Evolutionary conservation across 75 land plant species (phyloP).

Genomic region (Selaginella tamariscina): DNA sequence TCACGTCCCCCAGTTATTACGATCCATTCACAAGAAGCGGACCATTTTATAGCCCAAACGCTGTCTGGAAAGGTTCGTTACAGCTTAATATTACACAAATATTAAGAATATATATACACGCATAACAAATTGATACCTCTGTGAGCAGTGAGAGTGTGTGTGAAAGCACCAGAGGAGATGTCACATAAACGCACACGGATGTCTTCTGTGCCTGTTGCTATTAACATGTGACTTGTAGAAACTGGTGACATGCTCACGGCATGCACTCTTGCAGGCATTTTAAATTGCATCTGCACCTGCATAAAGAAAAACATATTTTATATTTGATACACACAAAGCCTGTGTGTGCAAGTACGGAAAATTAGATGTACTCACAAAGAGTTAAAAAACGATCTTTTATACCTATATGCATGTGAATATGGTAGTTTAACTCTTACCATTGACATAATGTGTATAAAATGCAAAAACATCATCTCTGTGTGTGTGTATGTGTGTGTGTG

Average conservation of each 20-base stretch:
- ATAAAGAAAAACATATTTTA: neutral
- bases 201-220: constrained; percentile 93
- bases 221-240: constrained; percentile 79
- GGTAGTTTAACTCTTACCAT: too few relatives aligned
- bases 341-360: too few relatives aligned
- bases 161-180: constrained; percentile 84
- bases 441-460: too few relatives aligned
- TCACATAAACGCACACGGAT: constrained; percentile 83
- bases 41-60: constrained; percentile 81
- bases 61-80: constrained; percentile 39
- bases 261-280: constrained; percentile 84
- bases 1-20: constrained; percentile 88
- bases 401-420: too few relatives aligned
- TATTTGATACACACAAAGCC: neutral
- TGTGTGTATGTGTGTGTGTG: too few relatives aligned
- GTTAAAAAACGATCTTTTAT: too few relatives aligned
- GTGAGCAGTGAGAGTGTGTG: constrained; percentile 89
- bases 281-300: constrained; percentile 75
- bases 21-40: constrained; percentile 82
- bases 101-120: neutral
- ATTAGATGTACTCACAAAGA: too few relatives aligned
- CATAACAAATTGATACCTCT: too few relatives aligned
- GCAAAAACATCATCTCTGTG: too few relatives aligned
- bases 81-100: constrained; percentile 4
- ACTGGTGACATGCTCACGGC: constrained; percentile 69